Conservation (phyloP, 495 filamentous ascomycete species). For the Hypomontagnella submonticulosa region DNA sequence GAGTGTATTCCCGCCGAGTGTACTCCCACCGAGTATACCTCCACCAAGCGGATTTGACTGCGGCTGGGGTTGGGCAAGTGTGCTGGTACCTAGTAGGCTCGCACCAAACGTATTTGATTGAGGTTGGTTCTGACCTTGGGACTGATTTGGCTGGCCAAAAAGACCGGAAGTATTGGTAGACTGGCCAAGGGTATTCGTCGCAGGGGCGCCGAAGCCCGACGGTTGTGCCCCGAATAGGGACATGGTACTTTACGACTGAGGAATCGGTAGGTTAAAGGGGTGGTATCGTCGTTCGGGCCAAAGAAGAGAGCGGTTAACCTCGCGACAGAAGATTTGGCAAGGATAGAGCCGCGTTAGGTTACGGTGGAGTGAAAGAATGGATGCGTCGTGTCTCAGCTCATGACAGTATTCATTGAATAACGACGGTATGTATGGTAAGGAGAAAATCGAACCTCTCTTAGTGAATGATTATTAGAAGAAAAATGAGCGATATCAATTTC, state of each 20-base stretch:
- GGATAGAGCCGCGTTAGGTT: slow-evolving; percentile 29
- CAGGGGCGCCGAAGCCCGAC: slow-evolving; percentile 33
- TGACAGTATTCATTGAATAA: slow-evolving; percentile 5
- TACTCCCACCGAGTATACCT: slow-evolving; percentile 41
- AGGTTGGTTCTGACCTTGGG: slow-evolving; percentile 37
- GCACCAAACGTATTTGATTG: slow-evolving; percentile 30
- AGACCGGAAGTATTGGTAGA: slow-evolving; percentile 14
- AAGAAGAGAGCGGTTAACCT: background rate
- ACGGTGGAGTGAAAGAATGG: slow-evolving; percentile 27
- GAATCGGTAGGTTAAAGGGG: background rate
- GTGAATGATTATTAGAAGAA: too few species aligned
- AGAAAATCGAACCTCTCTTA: too few species aligned
- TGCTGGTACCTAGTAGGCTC: slow-evolving; percentile 28
- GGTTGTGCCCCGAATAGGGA: slow-evolving; percentile 45
- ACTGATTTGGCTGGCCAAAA: slow-evolving; percentile 39
- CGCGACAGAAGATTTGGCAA: slow-evolving; percentile 16
- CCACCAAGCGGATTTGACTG: slow-evolving; percentile 24
- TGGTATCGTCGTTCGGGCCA: background rate
- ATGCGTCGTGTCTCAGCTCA: slow-evolving; percentile 32
- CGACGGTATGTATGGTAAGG: too few species aligned
- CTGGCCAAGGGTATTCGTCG: slow-evolving; percentile 26
- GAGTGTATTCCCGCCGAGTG: background rate
- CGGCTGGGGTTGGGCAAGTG: slow-evolving; percentile 8
- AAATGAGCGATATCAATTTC: too few species aligned
- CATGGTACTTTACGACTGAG: slow-evolving; percentile 24